Evolutionary conservation across 306 rosid species (phyloP), one percentile per base, ranked within the genome.

Genomic region (Psophocarpus tetragonolobus): DNA sequence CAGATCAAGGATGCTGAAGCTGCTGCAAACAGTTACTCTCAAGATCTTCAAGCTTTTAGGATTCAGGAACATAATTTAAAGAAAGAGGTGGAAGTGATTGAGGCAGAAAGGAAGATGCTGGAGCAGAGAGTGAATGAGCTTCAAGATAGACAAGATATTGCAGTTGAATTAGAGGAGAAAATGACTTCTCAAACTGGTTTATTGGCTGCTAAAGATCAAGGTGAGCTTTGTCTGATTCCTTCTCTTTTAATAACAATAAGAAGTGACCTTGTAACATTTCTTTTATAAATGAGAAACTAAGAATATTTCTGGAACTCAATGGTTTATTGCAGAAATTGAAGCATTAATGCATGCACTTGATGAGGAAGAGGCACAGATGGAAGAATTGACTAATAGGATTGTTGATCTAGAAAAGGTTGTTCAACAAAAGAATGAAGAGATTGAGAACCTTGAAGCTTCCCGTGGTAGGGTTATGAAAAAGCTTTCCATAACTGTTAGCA

Each of bases 361-460:
- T 73, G 99, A 91, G 83, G 99, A 92, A 78, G 99, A 95, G 87
- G 72, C 72, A 54, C 97, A 91, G 87, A 91, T 95, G 94, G 97
- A 92, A 80, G 91, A 82, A 73, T 75, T 82, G 84, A 88, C 79
- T 1, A 84, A 72, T 76, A 92, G 87, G 92, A 79, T 76, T 56
- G 90, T 71, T 75, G 97, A 88, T 77, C 86, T 92, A 62, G 97
- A 90, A 83, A 89, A 82, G 35, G 81, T 82, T 79, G 84, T 91
- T 79, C 86, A 81, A 64, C 92, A 83, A 83, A 95, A 92, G 87
- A 88, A 80, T 85, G 68, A 79, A 69, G 93, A 92, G 71, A 67
- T 95, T 41, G 89, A 89, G 84, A 88, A 82, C 85, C 79, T 91
- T 26, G 97, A 92, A 79, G 83, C 85, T 70, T 87, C 96, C 64